Percentiles rank a stretch among this genome's conserved stretches.
phyloP scores from a whole-genome alignment of 768 basidiomycete genomes.

The Lentinula sp. region DNA sequence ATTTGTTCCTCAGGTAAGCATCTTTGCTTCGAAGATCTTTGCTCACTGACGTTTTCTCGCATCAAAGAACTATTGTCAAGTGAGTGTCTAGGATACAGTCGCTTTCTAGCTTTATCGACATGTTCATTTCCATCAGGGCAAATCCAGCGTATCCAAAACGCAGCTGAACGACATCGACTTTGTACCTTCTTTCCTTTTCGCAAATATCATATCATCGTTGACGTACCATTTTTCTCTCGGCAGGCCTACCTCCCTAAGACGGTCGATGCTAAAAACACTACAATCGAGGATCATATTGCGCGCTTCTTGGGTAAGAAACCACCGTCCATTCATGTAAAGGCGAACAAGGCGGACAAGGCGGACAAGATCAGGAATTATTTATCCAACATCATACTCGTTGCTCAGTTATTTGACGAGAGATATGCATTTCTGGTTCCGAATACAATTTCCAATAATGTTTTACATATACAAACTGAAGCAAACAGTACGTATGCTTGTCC shows the following conservation, averaged over 20 bases:
- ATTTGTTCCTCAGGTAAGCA: not conserved
- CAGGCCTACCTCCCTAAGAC: not conserved
- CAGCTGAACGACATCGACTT: not conserved
- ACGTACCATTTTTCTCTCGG: not conserved
- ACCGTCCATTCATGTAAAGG: not conserved
- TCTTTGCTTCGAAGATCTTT: not conserved
- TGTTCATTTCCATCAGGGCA: not conserved
- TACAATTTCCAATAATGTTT: not conserved
- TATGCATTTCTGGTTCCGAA: not conserved
- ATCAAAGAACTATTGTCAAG: not conserved
- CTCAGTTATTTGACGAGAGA: not conserved
- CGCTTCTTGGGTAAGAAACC: not conserved
- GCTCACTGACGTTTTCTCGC: not conserved
- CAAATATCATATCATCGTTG: not conserved
- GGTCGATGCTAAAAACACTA: not conserved
- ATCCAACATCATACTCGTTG: not conserved
- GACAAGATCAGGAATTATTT: not conserved
- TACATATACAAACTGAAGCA: not conserved
- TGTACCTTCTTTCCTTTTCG: not conserved
- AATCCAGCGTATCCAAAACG: not conserved
- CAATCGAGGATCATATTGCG: not conserved
- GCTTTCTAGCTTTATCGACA: not conserved
- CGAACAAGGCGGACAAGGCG: not conserved
- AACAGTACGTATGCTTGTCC: not conserved
- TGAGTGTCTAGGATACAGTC: not conserved